Conservation (phyloP, 2,329 filamentous ascomycete genomes). For the Ophiostoma triangulosporum region DNA sequence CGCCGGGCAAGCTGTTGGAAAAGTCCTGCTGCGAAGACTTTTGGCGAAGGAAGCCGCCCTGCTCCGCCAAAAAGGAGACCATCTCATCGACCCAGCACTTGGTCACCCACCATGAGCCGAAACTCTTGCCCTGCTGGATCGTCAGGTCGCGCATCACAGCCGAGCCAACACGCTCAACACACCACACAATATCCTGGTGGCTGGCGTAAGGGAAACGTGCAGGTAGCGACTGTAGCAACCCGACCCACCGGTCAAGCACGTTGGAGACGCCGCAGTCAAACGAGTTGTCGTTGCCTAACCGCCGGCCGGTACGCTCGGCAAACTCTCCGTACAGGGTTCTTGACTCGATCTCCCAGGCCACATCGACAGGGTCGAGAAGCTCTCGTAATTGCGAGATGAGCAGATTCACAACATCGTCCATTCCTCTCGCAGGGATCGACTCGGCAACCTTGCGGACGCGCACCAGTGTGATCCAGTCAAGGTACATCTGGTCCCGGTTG, state of each 20-base stretch:
- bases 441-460: conserved; percentile 50
- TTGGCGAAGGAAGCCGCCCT: conserved; percentile 71
- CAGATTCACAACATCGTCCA: conserved; percentile 52
- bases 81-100: conserved; percentile 96
- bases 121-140: conserved; percentile 63
- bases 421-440: conserved; percentile 46
- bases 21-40: conserved; percentile 25
- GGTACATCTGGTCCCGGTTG: conserved; percentile 89
- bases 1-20: conserved; percentile 1
- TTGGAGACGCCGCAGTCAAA: conserved; percentile 39
- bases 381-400: conserved; percentile 54
- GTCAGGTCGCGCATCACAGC: conserved; percentile 72
- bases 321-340: conserved; percentile 47
- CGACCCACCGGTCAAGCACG: conserved; percentile 66
- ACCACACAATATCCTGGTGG: conserved; percentile 60
- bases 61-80: conserved; percentile 77
- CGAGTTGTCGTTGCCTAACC: conserved; percentile 24
- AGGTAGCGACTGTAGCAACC: conserved; percentile 56
- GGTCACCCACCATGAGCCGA: conserved; percentile 87
- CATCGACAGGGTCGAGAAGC: conserved; percentile 54
- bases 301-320: conserved; percentile 32
- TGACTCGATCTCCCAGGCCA: conserved; percentile 51
- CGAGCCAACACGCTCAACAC: conserved; percentile 61
- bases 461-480: conserved; percentile 67
- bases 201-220: conserved; percentile 60